Evolutionary conservation across 2,329 filamentous ascomycete genomes (phyloP), one percentile per base, ranked within the genome.

Genomic region (Aspergillus hortae): DNA sequence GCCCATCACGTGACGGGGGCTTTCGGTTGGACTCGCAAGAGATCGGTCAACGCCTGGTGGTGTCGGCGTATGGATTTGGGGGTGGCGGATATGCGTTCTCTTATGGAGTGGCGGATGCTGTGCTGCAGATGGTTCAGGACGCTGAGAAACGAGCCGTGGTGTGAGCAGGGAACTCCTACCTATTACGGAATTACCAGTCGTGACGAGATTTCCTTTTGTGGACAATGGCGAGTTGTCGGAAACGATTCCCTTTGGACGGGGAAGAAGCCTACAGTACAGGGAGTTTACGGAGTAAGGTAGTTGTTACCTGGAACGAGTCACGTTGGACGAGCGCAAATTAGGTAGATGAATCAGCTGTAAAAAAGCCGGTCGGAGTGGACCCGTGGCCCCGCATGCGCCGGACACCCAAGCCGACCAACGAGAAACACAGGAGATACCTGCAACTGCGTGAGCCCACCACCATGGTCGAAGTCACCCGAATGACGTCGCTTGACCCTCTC

Each of bases 41-140:
- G 35, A 55, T 61, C 23, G 66, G 58, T 0, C 40, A 50, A 6
- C 62, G 64, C 4, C 59, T 61, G 2, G 40, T 71, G 2, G 33
- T 72, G 4, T 71, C 69, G 0, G 69, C 69, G 0, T 72, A 72
- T 51, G 69, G 69, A 1, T 71, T 71, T 50, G 69, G 68, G 2
- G 69, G 69, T 12, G 68, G 67, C 10, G 69, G 69, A 1, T 72
- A 71, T 57, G 64, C 68, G 1, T 72, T 71, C 48, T 69, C 67
- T 2, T 70, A 72, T 46, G 69, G 69, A 0, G 58, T 71, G 33
- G 69, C 66, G 0, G 65, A 71, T 56, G 63, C 66, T 4, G 36
- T 71, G 36, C 53, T 62, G n/a, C 66, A 61, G 53, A 70, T 71
- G 66, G 67, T 71, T 11, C 63, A 69, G 49, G 56, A 53, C n/a